Evolutionary conservation across 2,329 filamentous ascomycete species (phyloP).

Genomic region (Aspergillus sp.): DNA sequence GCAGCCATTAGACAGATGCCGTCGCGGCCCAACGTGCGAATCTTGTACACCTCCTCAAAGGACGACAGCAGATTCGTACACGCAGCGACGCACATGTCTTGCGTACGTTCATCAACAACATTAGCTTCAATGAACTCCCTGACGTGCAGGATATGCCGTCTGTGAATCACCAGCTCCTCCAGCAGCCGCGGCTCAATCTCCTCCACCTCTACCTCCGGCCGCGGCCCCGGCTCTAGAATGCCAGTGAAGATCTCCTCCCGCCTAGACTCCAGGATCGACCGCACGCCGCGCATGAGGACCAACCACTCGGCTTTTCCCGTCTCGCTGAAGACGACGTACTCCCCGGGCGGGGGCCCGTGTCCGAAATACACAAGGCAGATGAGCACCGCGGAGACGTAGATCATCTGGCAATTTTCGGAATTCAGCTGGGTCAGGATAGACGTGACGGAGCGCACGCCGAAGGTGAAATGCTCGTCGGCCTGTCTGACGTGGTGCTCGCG

Average conservation of each 20-base stretch:
- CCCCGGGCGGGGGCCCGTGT: constrained; percentile 25
- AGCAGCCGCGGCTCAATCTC: constrained; percentile 10
- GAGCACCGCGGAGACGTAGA: constrained; percentile 32
- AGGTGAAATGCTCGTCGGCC: constrained; percentile 35
- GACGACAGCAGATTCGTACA: constrained; percentile 14
- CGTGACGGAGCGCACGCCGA: constrained; percentile 33
- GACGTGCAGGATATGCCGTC: constrained; percentile 16
- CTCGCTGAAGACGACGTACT: constrained; percentile 34
- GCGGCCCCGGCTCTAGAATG: constrained; percentile 14
- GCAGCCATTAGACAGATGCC: constrained; percentile 22
- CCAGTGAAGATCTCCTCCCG: constrained; percentile 25
- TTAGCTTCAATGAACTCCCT: constrained; percentile 13
- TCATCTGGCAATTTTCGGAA: constrained; percentile 27
- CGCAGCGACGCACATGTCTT: constrained; percentile 8
- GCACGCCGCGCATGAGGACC: constrained; percentile 31
- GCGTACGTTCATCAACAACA: background rate
- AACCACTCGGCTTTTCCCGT: constrained; percentile 31
- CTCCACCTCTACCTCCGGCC: background rate
- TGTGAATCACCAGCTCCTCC: constrained; percentile 14
- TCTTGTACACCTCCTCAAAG: constrained; percentile 19
- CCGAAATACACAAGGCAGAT: constrained; percentile 37
- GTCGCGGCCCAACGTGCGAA: constrained; percentile 5
- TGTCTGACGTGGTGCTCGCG: constrained; percentile 22
- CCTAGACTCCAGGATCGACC: constrained; percentile 19
- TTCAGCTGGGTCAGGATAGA: constrained; percentile 25